Conservation (phyloP, 805 yeast species). For the Yarrowia hollandica region DNA sequence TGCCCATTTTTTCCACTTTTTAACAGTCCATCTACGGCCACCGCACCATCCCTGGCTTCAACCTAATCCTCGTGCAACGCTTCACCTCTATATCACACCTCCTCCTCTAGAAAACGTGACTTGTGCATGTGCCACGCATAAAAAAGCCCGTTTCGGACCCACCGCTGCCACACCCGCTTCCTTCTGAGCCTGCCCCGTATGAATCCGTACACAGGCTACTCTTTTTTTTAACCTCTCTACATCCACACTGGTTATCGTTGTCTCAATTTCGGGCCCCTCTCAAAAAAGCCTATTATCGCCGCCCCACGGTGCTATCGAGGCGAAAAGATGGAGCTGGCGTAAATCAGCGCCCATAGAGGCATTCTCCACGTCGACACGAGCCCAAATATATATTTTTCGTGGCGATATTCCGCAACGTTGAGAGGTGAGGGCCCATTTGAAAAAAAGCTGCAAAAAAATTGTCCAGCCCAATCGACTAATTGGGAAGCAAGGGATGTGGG, state of each 20-base stretch:
- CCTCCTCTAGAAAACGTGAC: conserved; percentile 3
- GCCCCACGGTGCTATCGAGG: too few species aligned
- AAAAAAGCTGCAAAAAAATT: not conserved
- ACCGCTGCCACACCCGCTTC: conserved; percentile 5
- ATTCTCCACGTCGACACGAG: not conserved
- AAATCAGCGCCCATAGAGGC: too few species aligned
- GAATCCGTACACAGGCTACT: too few species aligned
- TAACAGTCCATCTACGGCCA: not conserved
- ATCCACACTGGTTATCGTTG: not conserved
- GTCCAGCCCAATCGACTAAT: conserved; percentile 12
- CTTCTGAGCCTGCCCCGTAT: too few species aligned
- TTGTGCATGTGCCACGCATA: not conserved
- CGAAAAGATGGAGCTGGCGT: not conserved
- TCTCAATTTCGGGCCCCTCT: conserved; percentile 4
- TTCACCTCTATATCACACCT: not conserved
- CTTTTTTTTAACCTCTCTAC: not conserved
- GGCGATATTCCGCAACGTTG: not conserved
- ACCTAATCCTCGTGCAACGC: conserved; percentile 4
- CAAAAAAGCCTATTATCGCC: not conserved
- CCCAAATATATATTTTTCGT: not conserved
- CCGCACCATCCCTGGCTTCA: conserved; percentile 15
- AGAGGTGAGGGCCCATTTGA: not conserved
- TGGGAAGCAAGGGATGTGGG: conserved; percentile 27
- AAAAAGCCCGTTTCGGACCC: not conserved
- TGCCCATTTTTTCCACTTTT: not conserved